Evolutionary conservation across 169 alveolate species (phyloP).

Genomic region (Plasmodium falciparum): DNA sequence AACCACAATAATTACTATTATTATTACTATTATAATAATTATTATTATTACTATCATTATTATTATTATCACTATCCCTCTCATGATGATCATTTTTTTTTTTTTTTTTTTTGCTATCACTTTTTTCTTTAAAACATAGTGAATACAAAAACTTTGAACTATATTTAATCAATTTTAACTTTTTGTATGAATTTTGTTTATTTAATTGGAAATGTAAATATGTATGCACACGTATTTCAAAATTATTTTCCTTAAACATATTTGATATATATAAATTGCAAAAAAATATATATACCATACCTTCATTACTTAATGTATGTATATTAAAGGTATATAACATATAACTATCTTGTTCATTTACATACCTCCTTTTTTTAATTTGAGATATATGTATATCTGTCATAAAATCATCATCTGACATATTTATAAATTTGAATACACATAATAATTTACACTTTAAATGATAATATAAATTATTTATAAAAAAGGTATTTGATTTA

Average conservation of each 20-base stretch:
- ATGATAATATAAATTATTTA: conserved; percentile 22
- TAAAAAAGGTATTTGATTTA: conserved; percentile 63
- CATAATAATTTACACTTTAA: conserved; percentile 34
- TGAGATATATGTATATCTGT: conserved; percentile 28
- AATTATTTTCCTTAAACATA: conserved; percentile 12
- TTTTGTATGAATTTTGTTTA: conserved; percentile 7
- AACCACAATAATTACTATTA: not conserved
- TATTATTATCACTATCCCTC: not conserved
- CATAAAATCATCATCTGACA: conserved; percentile 26
- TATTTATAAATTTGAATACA: conserved; percentile 9
- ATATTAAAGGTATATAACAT: conserved; percentile 27
- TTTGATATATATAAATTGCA: conserved; percentile 6
- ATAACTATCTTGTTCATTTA: not conserved
- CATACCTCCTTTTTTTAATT: conserved; percentile 1
- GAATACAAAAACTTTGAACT: conserved; percentile 24
- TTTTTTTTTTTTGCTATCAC: not conserved
- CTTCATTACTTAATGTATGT: conserved; percentile 55
- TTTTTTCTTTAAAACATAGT: not conserved
- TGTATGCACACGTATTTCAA: conserved; percentile 13
- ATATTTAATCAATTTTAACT: conserved; percentile 19
- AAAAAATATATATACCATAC: conserved; percentile 26
- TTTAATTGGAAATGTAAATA: conserved; percentile 39
- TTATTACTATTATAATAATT: not conserved
- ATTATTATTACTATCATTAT: not conserved
- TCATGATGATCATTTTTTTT: not conserved